phyloP scores from a whole-genome alignment of 176 grass and related monocot species.

The Cocos nucifera region DNA sequence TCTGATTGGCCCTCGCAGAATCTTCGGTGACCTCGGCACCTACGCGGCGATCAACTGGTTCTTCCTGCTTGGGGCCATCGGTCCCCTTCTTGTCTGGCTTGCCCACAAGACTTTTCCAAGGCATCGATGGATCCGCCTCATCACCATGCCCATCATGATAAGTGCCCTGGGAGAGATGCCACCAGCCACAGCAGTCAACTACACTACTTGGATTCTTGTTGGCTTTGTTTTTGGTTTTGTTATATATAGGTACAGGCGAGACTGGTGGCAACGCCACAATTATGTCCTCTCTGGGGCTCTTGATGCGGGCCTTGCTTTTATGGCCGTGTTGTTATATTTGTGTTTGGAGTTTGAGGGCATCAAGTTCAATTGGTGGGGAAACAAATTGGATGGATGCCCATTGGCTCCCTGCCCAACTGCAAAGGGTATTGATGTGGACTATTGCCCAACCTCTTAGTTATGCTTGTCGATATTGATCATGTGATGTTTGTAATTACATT shows the following conservation, averaged over 20 bases:
- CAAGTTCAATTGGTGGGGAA: not conserved
- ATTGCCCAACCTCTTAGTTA: not conserved
- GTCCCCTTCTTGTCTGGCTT: not conserved
- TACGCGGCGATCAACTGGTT: slow-evolving; percentile 1
- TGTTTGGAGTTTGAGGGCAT: slow-evolving; percentile 1
- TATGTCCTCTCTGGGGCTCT: slow-evolving; percentile 5
- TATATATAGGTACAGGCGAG: slow-evolving; percentile 4
- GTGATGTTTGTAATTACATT: too few relatives aligned
- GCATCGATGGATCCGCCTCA: not conserved
- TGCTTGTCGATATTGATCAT: not conserved
- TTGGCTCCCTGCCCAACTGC: slow-evolving; percentile 5
- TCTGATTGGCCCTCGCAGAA: slow-evolving; percentile 3
- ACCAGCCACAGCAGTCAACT: slow-evolving; percentile 1
- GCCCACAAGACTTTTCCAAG: not conserved
- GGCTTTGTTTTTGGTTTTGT: not conserved
- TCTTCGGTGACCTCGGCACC: slow-evolving; percentile 2
- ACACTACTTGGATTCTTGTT: not conserved
- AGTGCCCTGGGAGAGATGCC: not conserved
- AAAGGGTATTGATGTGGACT: not conserved
- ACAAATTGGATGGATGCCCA: not conserved
- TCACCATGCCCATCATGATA: not conserved
- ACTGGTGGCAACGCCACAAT: slow-evolving; percentile 2
- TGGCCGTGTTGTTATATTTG: not conserved
- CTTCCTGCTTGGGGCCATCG: not conserved
- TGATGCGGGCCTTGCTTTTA: slow-evolving; percentile 3